A percentile compares a stretch with the other conserved stretches of the same genome.
Evolutionary conservation across 1,284 basidiomycete genomes (phyloP).

Genomic region (Inonotus obliquus): DNA sequence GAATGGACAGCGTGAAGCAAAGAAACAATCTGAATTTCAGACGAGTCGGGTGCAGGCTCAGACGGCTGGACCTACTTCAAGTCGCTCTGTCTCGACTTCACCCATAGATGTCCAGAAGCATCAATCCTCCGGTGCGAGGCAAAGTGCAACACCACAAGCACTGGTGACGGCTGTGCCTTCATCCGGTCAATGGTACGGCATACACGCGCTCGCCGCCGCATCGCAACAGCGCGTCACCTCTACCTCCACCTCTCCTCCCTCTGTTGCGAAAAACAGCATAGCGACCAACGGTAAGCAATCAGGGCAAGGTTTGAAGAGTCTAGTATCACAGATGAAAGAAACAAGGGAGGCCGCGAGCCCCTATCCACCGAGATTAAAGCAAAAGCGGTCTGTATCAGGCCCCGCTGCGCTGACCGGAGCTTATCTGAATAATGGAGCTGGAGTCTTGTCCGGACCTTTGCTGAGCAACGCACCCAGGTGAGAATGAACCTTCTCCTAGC

Average conservation of each 20-base stretch:
- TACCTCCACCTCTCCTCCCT: neutral
- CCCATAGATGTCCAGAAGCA: neutral
- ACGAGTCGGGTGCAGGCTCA: neutral
- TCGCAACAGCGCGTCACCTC: neutral
- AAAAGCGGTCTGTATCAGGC: slow-evolving; percentile 5
- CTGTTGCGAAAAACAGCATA: neutral
- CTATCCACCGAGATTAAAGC: neutral
- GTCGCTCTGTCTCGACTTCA: neutral
- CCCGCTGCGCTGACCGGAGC: neutral
- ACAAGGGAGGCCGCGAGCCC: slow-evolving; percentile 6
- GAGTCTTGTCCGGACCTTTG: neutral
- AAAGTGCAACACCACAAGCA: neutral
- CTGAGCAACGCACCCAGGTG: neutral
- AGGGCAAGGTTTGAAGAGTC: neutral
- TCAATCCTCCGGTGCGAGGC: neutral
- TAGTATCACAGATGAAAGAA: neutral
- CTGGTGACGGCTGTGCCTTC: neutral
- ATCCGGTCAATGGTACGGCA: slow-evolving; percentile 2
- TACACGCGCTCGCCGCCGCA: slow-evolving; percentile 1
- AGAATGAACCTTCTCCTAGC: neutral
- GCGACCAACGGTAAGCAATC: neutral
- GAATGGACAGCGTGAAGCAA: neutral
- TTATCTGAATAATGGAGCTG: neutral
- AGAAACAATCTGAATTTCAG: neutral
- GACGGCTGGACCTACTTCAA: neutral